A percentile compares a stretch with the other conserved stretches of the same genome.
Evolutionary conservation across 2,329 filamentous ascomycete genomes (phyloP).

Genomic region (Diaporthe sp.): DNA sequence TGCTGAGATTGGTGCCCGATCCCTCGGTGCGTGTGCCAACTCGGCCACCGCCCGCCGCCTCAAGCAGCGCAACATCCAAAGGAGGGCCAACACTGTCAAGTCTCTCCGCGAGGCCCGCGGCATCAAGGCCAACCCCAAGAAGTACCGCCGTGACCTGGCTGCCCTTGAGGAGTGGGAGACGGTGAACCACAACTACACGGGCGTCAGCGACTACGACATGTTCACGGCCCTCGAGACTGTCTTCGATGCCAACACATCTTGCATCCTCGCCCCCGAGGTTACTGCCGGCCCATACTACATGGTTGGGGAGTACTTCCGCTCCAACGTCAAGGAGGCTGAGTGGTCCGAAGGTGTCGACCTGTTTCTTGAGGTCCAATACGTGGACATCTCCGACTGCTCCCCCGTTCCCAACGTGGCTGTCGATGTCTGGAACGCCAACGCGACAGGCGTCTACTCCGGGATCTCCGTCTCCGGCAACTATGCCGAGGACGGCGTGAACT

Average conservation of each 20-base stretch:
- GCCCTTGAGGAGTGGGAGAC: conserved; percentile 52
- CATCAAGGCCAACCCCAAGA: conserved; percentile 49
- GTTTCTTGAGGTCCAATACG: conserved; percentile 52
- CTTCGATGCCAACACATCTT: conserved; percentile 53
- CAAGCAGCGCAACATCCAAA: conserved; percentile 56
- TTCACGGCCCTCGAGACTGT: conserved; percentile 52
- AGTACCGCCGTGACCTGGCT: conserved; percentile 52
- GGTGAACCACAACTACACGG: conserved; percentile 53
- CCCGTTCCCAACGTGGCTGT: conserved; percentile 57
- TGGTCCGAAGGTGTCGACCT: conserved; percentile 57
- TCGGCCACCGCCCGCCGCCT: conserved; percentile 55
- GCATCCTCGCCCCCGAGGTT: conserved; percentile 52
- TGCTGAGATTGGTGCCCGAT: conserved; percentile 51
- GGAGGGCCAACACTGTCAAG: conserved; percentile 56
- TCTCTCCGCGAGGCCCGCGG: conserved; percentile 55
- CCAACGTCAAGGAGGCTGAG: conserved; percentile 59
- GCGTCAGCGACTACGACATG: conserved; percentile 48
- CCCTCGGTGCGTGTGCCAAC: conserved; percentile 44
- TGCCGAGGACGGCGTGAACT: conserved; percentile 41
- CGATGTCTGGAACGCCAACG: conserved; percentile 61
- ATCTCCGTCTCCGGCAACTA: conserved; percentile 48
- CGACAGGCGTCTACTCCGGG: conserved; percentile 57
- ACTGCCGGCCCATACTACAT: conserved; percentile 55
- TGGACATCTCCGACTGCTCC: conserved; percentile 58
- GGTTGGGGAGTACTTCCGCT: conserved; percentile 60